Evolutionary conservation across 371 early-diverging fungal species (phyloP).

Genomic region (Lichtheimia ornata): DNA sequence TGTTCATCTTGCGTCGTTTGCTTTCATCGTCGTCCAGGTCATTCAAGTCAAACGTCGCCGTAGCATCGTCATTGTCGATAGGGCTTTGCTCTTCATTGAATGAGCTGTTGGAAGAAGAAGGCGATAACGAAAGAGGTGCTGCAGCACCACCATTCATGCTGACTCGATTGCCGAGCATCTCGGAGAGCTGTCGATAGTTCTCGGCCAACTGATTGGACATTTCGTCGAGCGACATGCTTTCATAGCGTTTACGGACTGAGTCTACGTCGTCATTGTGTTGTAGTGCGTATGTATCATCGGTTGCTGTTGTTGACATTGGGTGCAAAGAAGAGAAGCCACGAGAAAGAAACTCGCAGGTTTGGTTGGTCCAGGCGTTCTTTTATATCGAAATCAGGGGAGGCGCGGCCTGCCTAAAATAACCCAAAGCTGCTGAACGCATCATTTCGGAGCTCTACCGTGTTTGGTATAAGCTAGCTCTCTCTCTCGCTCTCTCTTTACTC

Average conservation of each 20-base stretch:
- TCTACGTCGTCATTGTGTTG: background rate
- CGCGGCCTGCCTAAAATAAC: too few relatives aligned
- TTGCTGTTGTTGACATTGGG: constrained; percentile 1
- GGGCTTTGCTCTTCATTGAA: constrained; percentile 3
- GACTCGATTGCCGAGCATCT: constrained; percentile 31
- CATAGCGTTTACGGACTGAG: constrained; percentile 31
- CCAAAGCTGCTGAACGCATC: too few relatives aligned
- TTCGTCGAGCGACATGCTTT: constrained; percentile 44
- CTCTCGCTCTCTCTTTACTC: too few relatives aligned
- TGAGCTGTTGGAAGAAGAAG: constrained; percentile 15
- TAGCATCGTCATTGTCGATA: constrained; percentile 16
- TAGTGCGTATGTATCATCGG: background rate
- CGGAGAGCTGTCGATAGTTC: constrained; percentile 36
- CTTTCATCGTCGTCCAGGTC: constrained; percentile 30
- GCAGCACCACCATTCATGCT: too few relatives aligned
- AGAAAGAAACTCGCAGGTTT: background rate
- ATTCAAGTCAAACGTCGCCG: constrained; percentile 4
- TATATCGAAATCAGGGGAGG: too few relatives aligned
- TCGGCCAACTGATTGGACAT: constrained; percentile 39
- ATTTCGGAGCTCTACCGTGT: too few relatives aligned
- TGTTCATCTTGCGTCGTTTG: constrained; percentile 48
- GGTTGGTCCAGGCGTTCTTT: too few relatives aligned
- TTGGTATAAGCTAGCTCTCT: too few relatives aligned
- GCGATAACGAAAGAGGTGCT: constrained; percentile 8
- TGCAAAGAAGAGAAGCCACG: background rate